Evolutionary conservation across 306 rosid species (phyloP), one percentile per base, ranked within the genome.

Genomic region (Quercus berberidifolia): DNA sequence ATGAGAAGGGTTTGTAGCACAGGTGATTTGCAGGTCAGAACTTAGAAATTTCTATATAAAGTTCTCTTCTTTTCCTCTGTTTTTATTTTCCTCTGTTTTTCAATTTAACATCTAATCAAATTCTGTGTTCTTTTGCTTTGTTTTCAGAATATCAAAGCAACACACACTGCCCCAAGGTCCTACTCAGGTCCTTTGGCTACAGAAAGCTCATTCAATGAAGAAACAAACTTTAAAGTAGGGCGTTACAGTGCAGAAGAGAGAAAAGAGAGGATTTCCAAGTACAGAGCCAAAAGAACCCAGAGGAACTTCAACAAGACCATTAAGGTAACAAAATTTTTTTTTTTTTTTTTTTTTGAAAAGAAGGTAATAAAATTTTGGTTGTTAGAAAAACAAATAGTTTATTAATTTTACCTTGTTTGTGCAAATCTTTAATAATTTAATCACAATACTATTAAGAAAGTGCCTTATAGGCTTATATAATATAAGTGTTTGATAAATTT

Each of bases 251-350:
- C 94, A 0, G 98, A 95, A 76, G 98, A 95, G 76, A 91, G 98
- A 78, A 91, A 88, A 75, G 97, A 91, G 56, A 92, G 71, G 81
- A 95, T 95, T 75, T 95, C 97, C 0, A 95, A 90, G 82, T 95
- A 95, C 90, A 92, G 90, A 91, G 97, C 98, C 14, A 95, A 92
- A 78, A 86, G 97, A 88, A 84, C 84, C 31, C 98, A 87, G 85
- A 95, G 99, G 77, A 95, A 95, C 90, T 95, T 91, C 87, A 92
- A 90, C 89, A 95, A 91, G 83, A 95, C 99, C 31, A 95, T 95
- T 46, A 95, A 95, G 98, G 99, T 92, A 83, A 8, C 12, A 0
- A 52, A 3, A 20, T 23, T 23, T 23, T 59, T 25, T 25, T 25
- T 25, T 25, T 23, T 1, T 25, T 25, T 25, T 25, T 25, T 25